A percentile compares a stretch with the other conserved stretches of the same genome.
Evolutionary conservation across 306 rosid species (phyloP).

Genomic region (Cicer cuneatum): DNA sequence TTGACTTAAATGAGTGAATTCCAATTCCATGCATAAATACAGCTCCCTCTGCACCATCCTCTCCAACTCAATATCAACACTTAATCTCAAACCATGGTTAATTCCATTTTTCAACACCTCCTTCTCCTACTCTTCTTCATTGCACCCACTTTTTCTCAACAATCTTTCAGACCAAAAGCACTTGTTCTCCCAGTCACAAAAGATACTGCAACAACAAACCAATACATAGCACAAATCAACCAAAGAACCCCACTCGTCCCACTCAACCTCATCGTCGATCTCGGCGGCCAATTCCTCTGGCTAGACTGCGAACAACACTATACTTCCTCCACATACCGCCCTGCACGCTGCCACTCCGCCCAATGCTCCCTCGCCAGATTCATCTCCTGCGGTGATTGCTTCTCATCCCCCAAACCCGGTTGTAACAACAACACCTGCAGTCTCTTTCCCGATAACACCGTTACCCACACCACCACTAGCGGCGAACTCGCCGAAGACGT

Average conservation of each 20-base stretch:
- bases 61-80: neutral
- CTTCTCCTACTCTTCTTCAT: slow-evolving; percentile 20
- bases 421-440: slow-evolving; percentile 75
- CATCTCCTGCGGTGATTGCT: slow-evolving; percentile 57
- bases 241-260: slow-evolving; percentile 65
- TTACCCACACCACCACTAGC: slow-evolving; percentile 52
- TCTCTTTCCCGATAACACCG: slow-evolving; percentile 51
- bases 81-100: neutral
- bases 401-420: slow-evolving; percentile 59
- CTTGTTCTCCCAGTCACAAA: slow-evolving; percentile 50
- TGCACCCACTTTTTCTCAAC: slow-evolving; percentile 45
- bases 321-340: slow-evolving; percentile 63
- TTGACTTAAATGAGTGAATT: neutral
- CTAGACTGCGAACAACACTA: slow-evolving; percentile 53
- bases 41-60: neutral
- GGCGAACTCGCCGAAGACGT: slow-evolving; percentile 61
- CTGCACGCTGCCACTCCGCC: slow-evolving; percentile 58
- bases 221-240: slow-evolving; percentile 53
- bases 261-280: slow-evolving; percentile 52
- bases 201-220: slow-evolving; percentile 53
- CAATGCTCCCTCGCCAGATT: slow-evolving; percentile 61
- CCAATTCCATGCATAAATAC: neutral
- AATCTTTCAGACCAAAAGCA: slow-evolving; percentile 63
- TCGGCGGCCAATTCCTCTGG: slow-evolving; percentile 69
- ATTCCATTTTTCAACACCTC: neutral